Evolutionary conservation across 1,284 basidiomycete genomes (phyloP), one percentile per base, ranked within the genome.

Genomic region (Ceratobasidium sp.): DNA sequence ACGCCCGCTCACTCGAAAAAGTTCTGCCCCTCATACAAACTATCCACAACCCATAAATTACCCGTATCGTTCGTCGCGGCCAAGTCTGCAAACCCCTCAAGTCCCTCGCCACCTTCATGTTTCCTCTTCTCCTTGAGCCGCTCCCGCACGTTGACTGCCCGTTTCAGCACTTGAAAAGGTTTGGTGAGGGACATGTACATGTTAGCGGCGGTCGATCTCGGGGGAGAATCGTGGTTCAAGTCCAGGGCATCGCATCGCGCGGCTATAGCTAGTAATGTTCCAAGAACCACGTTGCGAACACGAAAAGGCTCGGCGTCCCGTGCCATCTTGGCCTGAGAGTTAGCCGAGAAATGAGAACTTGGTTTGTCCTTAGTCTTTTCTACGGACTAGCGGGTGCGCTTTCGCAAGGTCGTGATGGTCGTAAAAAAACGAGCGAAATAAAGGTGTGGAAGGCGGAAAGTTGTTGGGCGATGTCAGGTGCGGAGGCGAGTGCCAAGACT

Each of bases 1-100:
- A 48, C 56, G 26, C 40, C 52, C 13, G 75, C 79, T 61, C 67
- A 81, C 80, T 80, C 77, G 74, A 80, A 81, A 70, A 81, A 81
- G 10, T 40, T 48, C 40, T 77, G 48, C 28, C 80, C 80, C 40
- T 77, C 61, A 66, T 79, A 80, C 4, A 69, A 42, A 15, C 68
- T 77, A 20, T 78, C 65, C 6, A 80, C 68, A 17, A 78, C 52
- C 80, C 80, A 81, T 12, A 79, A 33, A 20, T 76, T 66, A 1
- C 62, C 62, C 20, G 73, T 44, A 40, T 54, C 71, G 40, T 76
- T 57, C 3, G 40, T 40, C 6, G 73, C 20, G n/a, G 73, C 73
- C 46, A 56, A 28, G 12, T 59, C 52, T 15, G 42, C 6, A 23
- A 48, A 15, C 42, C 54, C 56, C 17, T 54, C 33, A 3, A 59